These are phyloP conservation scores for Primulina tabacum DNA, from an alignment of 257 asterid species.

Conservation along the genomic window DNA sequence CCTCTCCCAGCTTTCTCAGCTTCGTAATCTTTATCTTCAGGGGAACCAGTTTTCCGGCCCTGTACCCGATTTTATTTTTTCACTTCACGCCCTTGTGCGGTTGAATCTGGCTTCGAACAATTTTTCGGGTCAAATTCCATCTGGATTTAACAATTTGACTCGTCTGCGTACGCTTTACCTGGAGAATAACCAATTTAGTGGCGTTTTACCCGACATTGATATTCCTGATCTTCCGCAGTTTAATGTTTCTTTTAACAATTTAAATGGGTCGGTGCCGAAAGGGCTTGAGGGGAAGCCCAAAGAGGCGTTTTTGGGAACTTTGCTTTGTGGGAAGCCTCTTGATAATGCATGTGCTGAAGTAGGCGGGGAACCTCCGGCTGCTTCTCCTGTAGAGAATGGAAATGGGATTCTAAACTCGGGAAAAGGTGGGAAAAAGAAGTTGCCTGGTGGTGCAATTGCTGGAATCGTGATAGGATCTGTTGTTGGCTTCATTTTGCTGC, in stretches of 20 bases:
- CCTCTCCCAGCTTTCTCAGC: constrained; percentile 41
- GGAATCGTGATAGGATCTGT: constrained; percentile 79
- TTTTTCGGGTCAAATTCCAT: constrained; percentile 55
- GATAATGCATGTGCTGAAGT: constrained; percentile 42
- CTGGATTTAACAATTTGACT: constrained; percentile 51
- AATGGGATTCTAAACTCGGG: constrained; percentile 18
- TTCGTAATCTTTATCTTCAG: constrained; percentile 67
- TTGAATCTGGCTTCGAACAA: constrained; percentile 55
- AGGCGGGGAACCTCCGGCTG: constrained; percentile 33
- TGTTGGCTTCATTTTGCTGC: constrained; percentile 44
- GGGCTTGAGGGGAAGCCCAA: constrained; percentile 42
- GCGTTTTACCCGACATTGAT: constrained; percentile 49
- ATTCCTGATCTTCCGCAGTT: constrained; percentile 59
- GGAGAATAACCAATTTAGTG: constrained; percentile 52
- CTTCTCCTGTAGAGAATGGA: constrained; percentile 26
- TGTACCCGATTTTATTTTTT: constrained; percentile 32
- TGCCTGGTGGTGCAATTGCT: constrained; percentile 80
- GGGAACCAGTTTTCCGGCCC: constrained; percentile 60
- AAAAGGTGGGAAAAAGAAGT: constrained; percentile 27
- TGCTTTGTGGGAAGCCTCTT: constrained; percentile 75
- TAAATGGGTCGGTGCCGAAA: constrained; percentile 66
- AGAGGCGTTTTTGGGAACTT: constrained; percentile 58
- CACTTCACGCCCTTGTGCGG: constrained; percentile 44
- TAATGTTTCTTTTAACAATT: constrained; percentile 58
- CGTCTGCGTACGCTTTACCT: constrained; percentile 68